Conservation (phyloP, 345 rosid genomes). For the Euphorbia pulcherrima region DNA sequence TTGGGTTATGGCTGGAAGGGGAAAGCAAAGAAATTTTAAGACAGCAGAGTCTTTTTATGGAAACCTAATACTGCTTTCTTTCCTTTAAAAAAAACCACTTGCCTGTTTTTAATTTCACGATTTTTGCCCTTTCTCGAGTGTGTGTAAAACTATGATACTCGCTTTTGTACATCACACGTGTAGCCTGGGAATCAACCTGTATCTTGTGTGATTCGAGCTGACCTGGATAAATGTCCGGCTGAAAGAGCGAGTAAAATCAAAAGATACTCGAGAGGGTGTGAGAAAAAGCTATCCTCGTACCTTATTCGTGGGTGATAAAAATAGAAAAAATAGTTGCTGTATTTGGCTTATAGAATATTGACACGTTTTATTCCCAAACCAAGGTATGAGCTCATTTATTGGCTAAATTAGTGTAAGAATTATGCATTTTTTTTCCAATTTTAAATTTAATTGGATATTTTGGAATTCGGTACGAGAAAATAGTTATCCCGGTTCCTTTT, state of each 20-base stretch:
- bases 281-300: constrained; percentile 16
- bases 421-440: too few relatives aligned
- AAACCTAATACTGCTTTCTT: constrained; percentile 8
- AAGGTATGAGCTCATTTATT: not conserved
- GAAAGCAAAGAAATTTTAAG: not conserved
- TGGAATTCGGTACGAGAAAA: too few relatives aligned
- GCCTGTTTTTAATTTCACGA: not conserved
- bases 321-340: not conserved
- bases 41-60: constrained; percentile 4
- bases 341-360: constrained; percentile 17
- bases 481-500: too few relatives aligned
- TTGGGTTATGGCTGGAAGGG: constrained; percentile 3
- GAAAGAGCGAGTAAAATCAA: not conserved
- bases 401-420: not conserved
- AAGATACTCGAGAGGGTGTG: not conserved
- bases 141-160: not conserved
- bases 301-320: constrained; percentile 19
- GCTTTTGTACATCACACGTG: constrained; percentile 1
- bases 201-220: not conserved
- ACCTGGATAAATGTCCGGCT: constrained; percentile 1
- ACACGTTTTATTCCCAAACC: constrained; percentile 21
- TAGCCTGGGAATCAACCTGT: not conserved
- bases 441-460: too few relatives aligned
- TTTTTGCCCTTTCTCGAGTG: not conserved
- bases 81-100: not conserved